Evolutionary conservation across 768 basidiomycete genomes (phyloP).

Genomic region (Pisolithus orientalis): DNA sequence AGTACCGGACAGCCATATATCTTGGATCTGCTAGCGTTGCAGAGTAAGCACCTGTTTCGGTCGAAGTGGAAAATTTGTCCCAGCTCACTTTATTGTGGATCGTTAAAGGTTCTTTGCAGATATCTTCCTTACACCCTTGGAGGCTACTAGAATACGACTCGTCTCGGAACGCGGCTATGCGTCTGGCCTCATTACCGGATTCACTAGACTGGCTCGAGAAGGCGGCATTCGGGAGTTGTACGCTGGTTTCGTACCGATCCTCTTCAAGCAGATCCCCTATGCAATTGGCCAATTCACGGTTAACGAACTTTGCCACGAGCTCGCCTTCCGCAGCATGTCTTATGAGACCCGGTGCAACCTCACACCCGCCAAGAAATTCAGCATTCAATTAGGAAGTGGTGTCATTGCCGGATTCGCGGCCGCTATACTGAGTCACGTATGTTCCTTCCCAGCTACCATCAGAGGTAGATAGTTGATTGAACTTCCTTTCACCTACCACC

Average conservation of each 20-base stretch:
- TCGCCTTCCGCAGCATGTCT: constrained; percentile 61
- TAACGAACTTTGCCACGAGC: constrained; percentile 79
- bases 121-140: constrained; percentile 77
- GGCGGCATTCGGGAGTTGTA: constrained; percentile 77
- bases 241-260: constrained; percentile 81
- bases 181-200: constrained; percentile 70
- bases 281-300: constrained; percentile 85
- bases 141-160: constrained; percentile 59
- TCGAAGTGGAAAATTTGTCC: no score
- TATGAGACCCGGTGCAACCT: constrained; percentile 56
- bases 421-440: constrained; percentile 72
- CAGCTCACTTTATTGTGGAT: background rate
- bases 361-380: constrained; percentile 42
- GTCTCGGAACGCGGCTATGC: constrained; percentile 75
- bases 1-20: constrained; percentile 80
- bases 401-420: constrained; percentile 71
- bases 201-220: constrained; percentile 71
- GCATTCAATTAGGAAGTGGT: constrained; percentile 66
- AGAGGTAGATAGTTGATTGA: background rate
- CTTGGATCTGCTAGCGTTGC: constrained; percentile 72
- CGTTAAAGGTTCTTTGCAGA: constrained; percentile 66
- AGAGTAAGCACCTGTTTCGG: constrained; percentile 43
- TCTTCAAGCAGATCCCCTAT: constrained; percentile 89
- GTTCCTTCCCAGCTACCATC: constrained; percentile 9
- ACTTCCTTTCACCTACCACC: background rate